Evolutionary conservation across 768 basidiomycete genomes (phyloP).

Genomic region (Boletus barrowsii): DNA sequence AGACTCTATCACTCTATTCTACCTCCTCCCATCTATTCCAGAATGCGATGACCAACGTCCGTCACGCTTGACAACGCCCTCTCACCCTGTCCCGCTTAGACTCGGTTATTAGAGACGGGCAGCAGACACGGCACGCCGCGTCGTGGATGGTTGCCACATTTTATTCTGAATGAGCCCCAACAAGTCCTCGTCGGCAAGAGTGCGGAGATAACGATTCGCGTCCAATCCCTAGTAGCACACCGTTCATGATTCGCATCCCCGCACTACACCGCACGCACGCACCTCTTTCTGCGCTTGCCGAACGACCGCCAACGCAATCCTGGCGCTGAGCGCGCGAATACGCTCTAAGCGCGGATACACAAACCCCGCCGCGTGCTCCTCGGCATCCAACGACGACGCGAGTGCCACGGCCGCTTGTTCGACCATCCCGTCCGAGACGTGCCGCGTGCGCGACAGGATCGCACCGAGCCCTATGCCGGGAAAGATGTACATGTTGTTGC

Average conservation of each 20-base stretch:
- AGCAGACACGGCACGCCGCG: neutral
- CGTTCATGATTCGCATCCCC: neutral
- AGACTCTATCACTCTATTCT: no score
- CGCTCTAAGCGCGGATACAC: slow-evolving; percentile 69
- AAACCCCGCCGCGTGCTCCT: slow-evolving; percentile 52
- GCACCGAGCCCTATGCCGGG: slow-evolving; percentile 61
- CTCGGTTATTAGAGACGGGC: slow-evolving; percentile 13
- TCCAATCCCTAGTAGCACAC: slow-evolving; percentile 32
- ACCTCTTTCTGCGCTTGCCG: slow-evolving; percentile 64
- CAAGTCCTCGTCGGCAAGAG: slow-evolving; percentile 46
- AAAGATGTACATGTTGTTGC: slow-evolving; percentile 79
- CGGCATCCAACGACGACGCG: slow-evolving; percentile 50
- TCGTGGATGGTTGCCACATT: slow-evolving; percentile 49
- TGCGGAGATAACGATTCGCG: slow-evolving; percentile 44
- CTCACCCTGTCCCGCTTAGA: neutral
- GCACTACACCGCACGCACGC: slow-evolving; percentile 13
- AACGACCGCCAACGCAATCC: slow-evolving; percentile 61
- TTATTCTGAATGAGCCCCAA: slow-evolving; percentile 49
- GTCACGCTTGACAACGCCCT: neutral
- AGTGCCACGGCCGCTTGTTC: slow-evolving; percentile 64
- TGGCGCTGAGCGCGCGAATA: slow-evolving; percentile 63
- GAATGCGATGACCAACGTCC: no score
- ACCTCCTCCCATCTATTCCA: no score
- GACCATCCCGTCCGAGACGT: slow-evolving; percentile 67
- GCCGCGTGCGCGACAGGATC: slow-evolving; percentile 54